phyloP scores from a whole-genome alignment of 2,329 filamentous ascomycete genomes.

The Byssothecium circinans region DNA sequence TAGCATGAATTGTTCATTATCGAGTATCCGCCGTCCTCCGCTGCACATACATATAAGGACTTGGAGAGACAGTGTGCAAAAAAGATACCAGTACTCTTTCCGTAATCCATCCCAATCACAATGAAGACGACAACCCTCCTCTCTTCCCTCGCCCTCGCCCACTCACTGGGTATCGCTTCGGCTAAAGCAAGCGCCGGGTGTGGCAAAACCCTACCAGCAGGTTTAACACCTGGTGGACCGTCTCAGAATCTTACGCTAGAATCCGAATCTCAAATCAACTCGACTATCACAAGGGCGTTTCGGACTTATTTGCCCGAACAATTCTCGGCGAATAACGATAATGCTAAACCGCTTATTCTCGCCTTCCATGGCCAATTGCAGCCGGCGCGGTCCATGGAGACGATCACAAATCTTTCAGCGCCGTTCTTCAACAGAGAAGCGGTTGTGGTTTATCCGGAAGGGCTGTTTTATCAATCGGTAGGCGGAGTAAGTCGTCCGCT shows the following conservation, averaged over 20 bases:
- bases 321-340: slow-evolving; percentile 16
- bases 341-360: slow-evolving; percentile 18
- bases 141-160: no score
- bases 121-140: no score
- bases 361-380: slow-evolving; percentile 23
- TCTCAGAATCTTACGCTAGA: slow-evolving; percentile 22
- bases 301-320: slow-evolving; percentile 19
- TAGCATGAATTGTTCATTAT: no score
- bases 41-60: no score
- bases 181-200: slow-evolving; percentile 19
- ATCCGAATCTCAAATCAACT: slow-evolving; percentile 18
- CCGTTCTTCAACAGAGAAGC: slow-evolving; percentile 19
- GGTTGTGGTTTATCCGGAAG: slow-evolving; percentile 26
- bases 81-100: no score
- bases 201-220: slow-evolving; percentile 8
- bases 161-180: no score
- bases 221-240: slow-evolving; percentile 18
- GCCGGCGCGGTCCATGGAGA: slow-evolving; percentile 23
- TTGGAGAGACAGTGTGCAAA: no score
- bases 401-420: slow-evolving; percentile 21
- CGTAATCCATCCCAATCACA: no score
- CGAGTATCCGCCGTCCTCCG: no score
- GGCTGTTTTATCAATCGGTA: no score
- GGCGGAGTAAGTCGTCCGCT: slow-evolving; percentile 17
- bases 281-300: slow-evolving; percentile 18